phyloP scores from a whole-genome alignment of 352 stramenopile genomes.

The Phytophthora lateralis region DNA sequence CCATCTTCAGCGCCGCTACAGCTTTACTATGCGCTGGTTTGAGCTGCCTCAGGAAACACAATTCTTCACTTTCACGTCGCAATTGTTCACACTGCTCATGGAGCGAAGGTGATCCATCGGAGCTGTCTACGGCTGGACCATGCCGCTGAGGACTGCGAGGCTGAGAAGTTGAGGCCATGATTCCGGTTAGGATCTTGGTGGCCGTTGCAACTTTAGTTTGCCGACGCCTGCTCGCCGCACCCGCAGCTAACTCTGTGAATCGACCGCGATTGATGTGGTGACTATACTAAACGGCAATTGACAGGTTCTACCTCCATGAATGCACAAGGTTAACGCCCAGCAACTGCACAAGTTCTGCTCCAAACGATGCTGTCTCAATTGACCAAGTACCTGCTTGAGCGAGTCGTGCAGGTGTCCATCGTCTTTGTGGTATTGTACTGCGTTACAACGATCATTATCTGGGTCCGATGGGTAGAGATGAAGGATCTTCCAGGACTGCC shows the following conservation, averaged over 20 bases:
- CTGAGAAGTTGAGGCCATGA: constrained; percentile 18
- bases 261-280: constrained; percentile 8
- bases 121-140: constrained; percentile 4
- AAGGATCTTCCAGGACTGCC: neutral
- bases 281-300: constrained; percentile 4
- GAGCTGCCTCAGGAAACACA: constrained; percentile 55
- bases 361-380: constrained; percentile 5
- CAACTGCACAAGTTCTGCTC: neutral
- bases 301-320: neutral
- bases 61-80: constrained; percentile 63
- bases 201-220: too few species aligned
- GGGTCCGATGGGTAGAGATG: constrained; percentile 40
- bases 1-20: constrained; percentile 49
- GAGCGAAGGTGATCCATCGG: constrained; percentile 8
- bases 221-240: too few species aligned
- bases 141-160: constrained; percentile 30
- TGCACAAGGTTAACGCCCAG: neutral
- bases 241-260: constrained; percentile 4
- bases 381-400: constrained; percentile 8
- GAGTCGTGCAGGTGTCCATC: constrained; percentile 13
- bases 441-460: constrained; percentile 30
- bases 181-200: neutral
- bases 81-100: constrained; percentile 53
- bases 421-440: constrained; percentile 34
- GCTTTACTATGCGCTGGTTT: constrained; percentile 52